Base-by-base conservation (phyloP, 768 basidiomycete genomes). In the Boletus tomentosulus region DNA sequence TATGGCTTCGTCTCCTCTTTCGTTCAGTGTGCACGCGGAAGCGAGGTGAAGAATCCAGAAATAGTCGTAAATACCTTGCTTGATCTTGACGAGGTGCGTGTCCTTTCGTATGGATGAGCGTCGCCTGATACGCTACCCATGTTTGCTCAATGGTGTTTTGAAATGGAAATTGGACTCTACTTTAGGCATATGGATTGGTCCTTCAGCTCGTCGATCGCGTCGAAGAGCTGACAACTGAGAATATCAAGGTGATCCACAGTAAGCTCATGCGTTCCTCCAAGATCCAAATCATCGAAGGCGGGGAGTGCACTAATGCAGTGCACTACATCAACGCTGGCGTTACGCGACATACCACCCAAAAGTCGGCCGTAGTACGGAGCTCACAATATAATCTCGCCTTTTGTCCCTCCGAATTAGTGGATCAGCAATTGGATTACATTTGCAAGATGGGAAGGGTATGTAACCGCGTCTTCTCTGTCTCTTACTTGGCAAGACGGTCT, bases 381-480 rank as follows among this genome's bases (percentile, higher is more conserved):
- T 57, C 67, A 0, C 68, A 69, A 34, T 70, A 70, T 24, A 70
- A 71, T 45, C 68, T 70, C 24, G 68, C 70, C 13, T 70, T 60
- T 30, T 70, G 69, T 33, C 70, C 69, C 11, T 46, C 58, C 3
- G 68, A 68, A 22, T 19, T 59, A 27, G 69, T 70, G 3, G 69
- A 70, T 35, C 66, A 70, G 28, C 70, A 70, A 37, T 35, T 70
- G 31, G 69, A 70, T 34, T 70, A 70, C 48, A 70, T 70, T 24
- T 70, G 69, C 50, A 70, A 70, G 55, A 70, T 70, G 69, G 69
- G 62, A 2, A 62, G 63, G 55, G 69, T 70, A 48, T 6, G 69
- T 57, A 2, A 4, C 37, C 38, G 13, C 27, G 5, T 34, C 16
- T 13, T 13, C 13, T 6, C 39, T 6, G 34, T 22, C n/a, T 35